A percentile compares a stretch with the other conserved stretches of the same genome.
Conservation (phyloP, 108 stramenopile species). For the Skeletonema menzelii region DNA sequence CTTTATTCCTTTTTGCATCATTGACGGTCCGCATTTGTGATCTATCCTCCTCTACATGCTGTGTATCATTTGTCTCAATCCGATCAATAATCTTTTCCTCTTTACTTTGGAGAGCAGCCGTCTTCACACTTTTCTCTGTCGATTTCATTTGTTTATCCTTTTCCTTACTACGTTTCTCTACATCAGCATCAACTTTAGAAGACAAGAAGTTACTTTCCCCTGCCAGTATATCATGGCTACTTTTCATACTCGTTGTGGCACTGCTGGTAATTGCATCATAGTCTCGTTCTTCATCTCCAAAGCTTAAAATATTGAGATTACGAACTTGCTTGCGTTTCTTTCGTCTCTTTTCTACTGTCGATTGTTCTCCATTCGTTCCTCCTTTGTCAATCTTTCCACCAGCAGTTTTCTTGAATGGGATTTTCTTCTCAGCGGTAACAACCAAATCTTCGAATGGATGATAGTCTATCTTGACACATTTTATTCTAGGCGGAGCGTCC, state of each 20-base stretch:
- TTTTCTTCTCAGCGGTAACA: constrained; percentile 43
- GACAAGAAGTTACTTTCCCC: constrained; percentile 40
- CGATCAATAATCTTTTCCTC: not conserved
- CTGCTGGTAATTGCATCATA: constrained; percentile 38
- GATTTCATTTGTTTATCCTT: constrained; percentile 1
- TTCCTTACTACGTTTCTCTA: constrained; percentile 3
- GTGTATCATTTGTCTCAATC: constrained; percentile 1
- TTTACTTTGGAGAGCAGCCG: not conserved
- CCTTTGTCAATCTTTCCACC: constrained; percentile 22
- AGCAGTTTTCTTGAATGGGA: constrained; percentile 62
- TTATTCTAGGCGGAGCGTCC: constrained; percentile 65
- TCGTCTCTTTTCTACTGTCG: constrained; percentile 35
- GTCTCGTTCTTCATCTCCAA: constrained; percentile 82
- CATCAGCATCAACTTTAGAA: constrained; percentile 36
- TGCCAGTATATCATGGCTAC: constrained; percentile 64
- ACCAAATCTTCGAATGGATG: constrained; percentile 88
- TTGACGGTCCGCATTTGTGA: not conserved
- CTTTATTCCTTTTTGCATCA: not conserved
- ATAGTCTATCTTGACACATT: constrained; percentile 73
- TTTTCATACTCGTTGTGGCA: constrained; percentile 37
- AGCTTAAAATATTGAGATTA: constrained; percentile 84
- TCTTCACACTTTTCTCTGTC: not conserved
- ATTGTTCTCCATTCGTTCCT: constrained; percentile 21
- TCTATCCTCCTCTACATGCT: not conserved
- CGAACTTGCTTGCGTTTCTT: constrained; percentile 77